Evolutionary conservation across 805 yeast species (phyloP).

Genomic region (Zygoascus biomembranicola): DNA sequence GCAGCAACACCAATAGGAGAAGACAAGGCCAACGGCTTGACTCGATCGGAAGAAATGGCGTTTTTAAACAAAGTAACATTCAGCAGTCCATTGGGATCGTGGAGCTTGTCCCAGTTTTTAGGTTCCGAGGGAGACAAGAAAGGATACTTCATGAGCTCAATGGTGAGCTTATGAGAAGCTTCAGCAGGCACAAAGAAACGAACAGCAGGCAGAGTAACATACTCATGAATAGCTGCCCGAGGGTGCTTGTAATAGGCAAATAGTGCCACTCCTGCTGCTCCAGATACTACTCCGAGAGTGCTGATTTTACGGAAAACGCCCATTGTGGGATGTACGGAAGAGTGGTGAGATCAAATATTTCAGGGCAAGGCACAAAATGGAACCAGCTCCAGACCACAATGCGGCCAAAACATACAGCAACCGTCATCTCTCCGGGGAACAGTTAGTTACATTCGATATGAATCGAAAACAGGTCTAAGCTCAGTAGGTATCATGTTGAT

Average conservation of each 20-base stretch:
- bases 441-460: no score
- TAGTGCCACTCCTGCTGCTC: constrained; percentile 4
- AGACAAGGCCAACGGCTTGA: constrained; percentile 34
- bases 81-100: constrained; percentile 26
- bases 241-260: constrained; percentile 58
- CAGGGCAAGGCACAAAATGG: no score
- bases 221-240: constrained; percentile 75
- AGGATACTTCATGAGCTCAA: constrained; percentile 50
- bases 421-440: no score
- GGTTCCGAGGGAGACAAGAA: constrained; percentile 24
- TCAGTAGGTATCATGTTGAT: no score
- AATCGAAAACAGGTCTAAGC: no score
- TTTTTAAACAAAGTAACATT: constrained; percentile 22
- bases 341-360: no score
- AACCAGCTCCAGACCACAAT: no score
- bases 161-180: constrained; percentile 71
- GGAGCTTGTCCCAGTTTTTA: constrained; percentile 18
- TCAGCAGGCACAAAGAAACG: constrained; percentile 74
- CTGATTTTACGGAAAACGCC: not conserved
- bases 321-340: not conserved
- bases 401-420: no score
- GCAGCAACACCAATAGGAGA: constrained; percentile 93
- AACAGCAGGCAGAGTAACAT: constrained; percentile 67
- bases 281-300: not conserved
- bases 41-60: constrained; percentile 19